Percentiles rank a stretch among this genome's conserved stretches.
phyloP scores from a whole-genome alignment of 306 rosid species.

The Cucurbita pepo region DNA sequence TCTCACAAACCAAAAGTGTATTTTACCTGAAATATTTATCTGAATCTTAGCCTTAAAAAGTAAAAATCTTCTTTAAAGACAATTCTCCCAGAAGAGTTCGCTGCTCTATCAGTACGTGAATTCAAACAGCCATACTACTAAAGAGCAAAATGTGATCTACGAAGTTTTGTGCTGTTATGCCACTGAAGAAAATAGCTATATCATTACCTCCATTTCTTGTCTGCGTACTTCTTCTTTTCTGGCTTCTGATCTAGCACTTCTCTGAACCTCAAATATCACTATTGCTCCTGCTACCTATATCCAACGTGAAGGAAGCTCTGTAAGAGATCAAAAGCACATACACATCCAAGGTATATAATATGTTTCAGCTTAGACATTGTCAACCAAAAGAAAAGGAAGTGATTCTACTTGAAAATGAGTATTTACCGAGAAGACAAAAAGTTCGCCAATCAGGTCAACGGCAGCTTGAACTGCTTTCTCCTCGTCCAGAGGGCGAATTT shows the following conservation, averaged over 20 bases:
- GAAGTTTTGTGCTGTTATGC: background rate
- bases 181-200: background rate
- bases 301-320: background rate
- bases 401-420: background rate
- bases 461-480: constrained; percentile 89
- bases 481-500: constrained; percentile 80
- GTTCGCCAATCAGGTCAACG: constrained; percentile 81
- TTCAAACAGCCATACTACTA: background rate
- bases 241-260: constrained; percentile 85
- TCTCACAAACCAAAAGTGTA: too few species aligned
- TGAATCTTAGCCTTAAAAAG: background rate
- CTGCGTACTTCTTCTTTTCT: constrained; percentile 74
- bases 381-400: background rate
- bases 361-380: background rate
- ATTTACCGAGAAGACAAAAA: constrained; percentile 69
- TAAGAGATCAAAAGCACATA: background rate
- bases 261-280: constrained; percentile 75
- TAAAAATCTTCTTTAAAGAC: background rate
- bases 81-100: background rate
- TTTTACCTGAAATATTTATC: background rate
- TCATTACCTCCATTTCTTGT: constrained; percentile 60
- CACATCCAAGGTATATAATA: background rate
- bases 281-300: constrained; percentile 67
- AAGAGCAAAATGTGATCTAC: background rate
- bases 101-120: background rate